These are phyloP conservation scores for Cryptococcus sp. DNA, from an alignment of 1,284 basidiomycete species.

Conservation along the genomic window DNA sequence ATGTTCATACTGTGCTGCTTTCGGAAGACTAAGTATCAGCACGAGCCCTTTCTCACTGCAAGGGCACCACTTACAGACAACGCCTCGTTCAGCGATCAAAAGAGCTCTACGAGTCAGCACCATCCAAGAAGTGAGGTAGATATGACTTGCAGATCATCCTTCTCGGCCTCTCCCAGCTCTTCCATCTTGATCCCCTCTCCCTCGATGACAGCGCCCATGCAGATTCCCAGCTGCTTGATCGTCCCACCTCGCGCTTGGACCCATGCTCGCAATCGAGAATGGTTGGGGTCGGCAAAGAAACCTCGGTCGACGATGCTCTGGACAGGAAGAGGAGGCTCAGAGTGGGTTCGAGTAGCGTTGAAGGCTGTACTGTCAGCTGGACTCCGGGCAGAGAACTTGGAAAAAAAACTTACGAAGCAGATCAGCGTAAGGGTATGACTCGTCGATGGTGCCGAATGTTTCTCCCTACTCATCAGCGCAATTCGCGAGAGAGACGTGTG, in stretches of 20 bases:
- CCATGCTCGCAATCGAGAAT: slow-evolving; percentile 32
- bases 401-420: slow-evolving; percentile 27
- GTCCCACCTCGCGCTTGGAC: slow-evolving; percentile 42
- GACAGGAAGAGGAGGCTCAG: slow-evolving; percentile 50
- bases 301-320: slow-evolving; percentile 60
- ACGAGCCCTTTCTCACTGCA: not conserved
- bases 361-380: slow-evolving; percentile 18
- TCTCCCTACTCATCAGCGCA: slow-evolving; percentile 28
- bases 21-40: slow-evolving; percentile 33
- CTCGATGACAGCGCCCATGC: slow-evolving; percentile 47
- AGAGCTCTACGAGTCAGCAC: slow-evolving; percentile 25
- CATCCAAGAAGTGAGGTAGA: not conserved
- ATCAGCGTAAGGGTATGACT: slow-evolving; percentile 30
- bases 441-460: slow-evolving; percentile 26
- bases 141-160: slow-evolving; percentile 47
- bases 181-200: slow-evolving; percentile 47
- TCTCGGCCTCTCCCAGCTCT: slow-evolving; percentile 46
- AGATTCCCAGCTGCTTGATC: slow-evolving; percentile 45
- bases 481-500: not conserved
- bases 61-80: slow-evolving; percentile 33
- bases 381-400: not conserved
- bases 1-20: slow-evolving; percentile 49
- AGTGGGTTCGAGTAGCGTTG: slow-evolving; percentile 29
- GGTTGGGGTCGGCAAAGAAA: slow-evolving; percentile 46
- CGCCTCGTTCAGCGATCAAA: slow-evolving; percentile 40